phyloP scores from a whole-genome alignment of 257 asterid genomes.

The Solanum arcanum region DNA sequence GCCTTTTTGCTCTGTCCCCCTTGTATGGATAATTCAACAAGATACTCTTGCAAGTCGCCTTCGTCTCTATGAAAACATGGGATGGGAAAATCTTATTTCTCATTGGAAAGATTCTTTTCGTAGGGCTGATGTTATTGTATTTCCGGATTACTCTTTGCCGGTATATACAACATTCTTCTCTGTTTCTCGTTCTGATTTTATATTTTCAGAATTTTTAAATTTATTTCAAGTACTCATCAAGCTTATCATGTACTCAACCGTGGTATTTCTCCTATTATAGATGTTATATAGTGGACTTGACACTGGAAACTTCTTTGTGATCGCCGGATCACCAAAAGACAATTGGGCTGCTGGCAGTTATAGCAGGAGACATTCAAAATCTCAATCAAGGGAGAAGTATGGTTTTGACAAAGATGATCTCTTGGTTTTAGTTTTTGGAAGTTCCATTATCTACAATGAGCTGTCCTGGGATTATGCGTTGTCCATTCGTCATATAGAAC shows the following conservation, averaged over 20 bases:
- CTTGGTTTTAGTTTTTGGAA: conserved; percentile 78
- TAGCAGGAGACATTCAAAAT: conserved; percentile 64
- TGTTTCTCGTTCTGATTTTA: background rate
- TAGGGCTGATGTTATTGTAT: conserved; percentile 84
- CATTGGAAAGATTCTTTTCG: conserved; percentile 61
- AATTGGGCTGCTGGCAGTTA: conserved; percentile 94
- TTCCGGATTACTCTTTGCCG: conserved; percentile 84
- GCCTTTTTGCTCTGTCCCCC: conserved; percentile 98
- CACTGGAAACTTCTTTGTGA: conserved; percentile 98
- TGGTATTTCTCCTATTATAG: conserved; percentile 50
- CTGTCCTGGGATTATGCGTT: conserved; percentile 77
- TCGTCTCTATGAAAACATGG: conserved; percentile 43
- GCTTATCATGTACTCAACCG: conserved; percentile 19
- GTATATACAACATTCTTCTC: conserved; percentile 30
- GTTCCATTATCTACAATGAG: conserved; percentile 72
- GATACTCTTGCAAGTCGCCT: conserved; percentile 82
- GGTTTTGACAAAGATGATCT: conserved; percentile 58
- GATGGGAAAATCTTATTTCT: conserved; percentile 69
- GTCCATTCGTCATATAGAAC: conserved; percentile 66
- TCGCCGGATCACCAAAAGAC: conserved; percentile 91
- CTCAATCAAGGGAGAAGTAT: conserved; percentile 60
- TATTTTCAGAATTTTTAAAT: background rate
- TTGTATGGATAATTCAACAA: conserved; percentile 90
- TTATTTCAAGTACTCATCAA: background rate
- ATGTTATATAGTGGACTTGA: conserved; percentile 86